Evolutionary conservation across 306 rosid genomes (phyloP).

Genomic region (Cicer bijugum): DNA sequence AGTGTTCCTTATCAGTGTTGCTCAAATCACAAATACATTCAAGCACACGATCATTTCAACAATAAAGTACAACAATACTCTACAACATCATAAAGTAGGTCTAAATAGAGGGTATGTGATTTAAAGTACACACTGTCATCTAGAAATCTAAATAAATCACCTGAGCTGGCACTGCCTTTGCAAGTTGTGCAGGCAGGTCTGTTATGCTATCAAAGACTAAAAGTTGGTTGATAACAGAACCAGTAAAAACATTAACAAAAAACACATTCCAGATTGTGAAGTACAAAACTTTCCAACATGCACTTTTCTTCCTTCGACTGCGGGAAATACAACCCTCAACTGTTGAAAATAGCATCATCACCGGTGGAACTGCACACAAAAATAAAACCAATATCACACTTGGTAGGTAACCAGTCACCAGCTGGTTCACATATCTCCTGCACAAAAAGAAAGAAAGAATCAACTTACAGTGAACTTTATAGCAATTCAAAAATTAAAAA

Average conservation of each 20-base stretch:
- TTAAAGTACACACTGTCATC: slow-evolving; percentile 24
- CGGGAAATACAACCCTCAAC: slow-evolving; percentile 89
- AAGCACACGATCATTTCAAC: slow-evolving; percentile 26
- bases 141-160: slow-evolving; percentile 51
- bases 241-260: slow-evolving; percentile 82
- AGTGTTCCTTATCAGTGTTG: slow-evolving; percentile 13
- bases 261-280: slow-evolving; percentile 98
- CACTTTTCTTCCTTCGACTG: slow-evolving; percentile 89
- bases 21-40: slow-evolving; percentile 28
- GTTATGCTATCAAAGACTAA: slow-evolving; percentile 68
- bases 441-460: slow-evolving; percentile 35
- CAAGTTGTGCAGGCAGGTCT: slow-evolving; percentile 79
- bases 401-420: slow-evolving; percentile 94
- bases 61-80: slow-evolving; percentile 15
- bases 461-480: slow-evolving; percentile 30
- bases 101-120: slow-evolving; percentile 1
- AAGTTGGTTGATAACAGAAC: slow-evolving; percentile 70
- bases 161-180: slow-evolving; percentile 90
- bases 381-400: slow-evolving; percentile 83
- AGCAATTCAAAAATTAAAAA: slow-evolving; percentile 32
- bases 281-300: slow-evolving; percentile 85
- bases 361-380: slow-evolving; percentile 72
- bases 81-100: slow-evolving; percentile 5
- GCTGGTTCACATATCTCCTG: slow-evolving; percentile 65
- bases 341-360: slow-evolving; percentile 76